phyloP scores from a whole-genome alignment of 2,329 filamentous ascomycete genomes.

The Polytolypa hystricis region DNA sequence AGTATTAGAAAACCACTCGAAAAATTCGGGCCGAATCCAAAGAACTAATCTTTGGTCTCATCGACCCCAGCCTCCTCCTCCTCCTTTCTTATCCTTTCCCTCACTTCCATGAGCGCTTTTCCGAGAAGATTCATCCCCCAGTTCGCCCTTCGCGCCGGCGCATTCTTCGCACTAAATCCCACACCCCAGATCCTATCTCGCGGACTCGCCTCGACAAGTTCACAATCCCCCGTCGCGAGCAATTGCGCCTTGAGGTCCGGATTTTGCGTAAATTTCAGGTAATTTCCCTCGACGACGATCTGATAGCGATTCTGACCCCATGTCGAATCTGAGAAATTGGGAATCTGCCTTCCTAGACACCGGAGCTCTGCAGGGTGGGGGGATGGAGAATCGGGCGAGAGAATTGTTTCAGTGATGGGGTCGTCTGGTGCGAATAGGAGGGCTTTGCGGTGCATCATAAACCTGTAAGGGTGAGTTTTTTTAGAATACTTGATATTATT shows the following conservation, averaged over 20 bases:
- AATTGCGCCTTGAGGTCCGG: conserved; percentile 17
- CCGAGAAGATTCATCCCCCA: conserved; percentile 26
- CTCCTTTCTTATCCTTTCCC: conserved; percentile 16
- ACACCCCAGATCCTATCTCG: conserved; percentile 26
- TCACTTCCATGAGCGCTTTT: conserved; percentile 24
- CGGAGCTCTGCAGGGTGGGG: conserved; percentile 16
- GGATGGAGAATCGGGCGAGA: conserved; percentile 14
- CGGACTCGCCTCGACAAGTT: conserved; percentile 26
- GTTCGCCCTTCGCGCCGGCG: conserved; percentile 16
- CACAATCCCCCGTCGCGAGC: conserved; percentile 20
- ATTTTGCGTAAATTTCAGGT: conserved; percentile 24
- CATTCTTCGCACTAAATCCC: conserved; percentile 22
- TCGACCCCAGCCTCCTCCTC: conserved; percentile 1
- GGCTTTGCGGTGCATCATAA: conserved; percentile 29
- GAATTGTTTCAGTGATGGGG: conserved; percentile 18
- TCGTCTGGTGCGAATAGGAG: conserved; percentile 20
- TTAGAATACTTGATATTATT: too few relatives aligned
- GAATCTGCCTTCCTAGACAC: conserved; percentile 21
- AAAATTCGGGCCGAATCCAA: too few relatives aligned
- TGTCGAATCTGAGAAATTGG: conserved; percentile 19
- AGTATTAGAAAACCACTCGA: neutral
- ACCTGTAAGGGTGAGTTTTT: conserved; percentile 7
- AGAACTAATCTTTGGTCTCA: neutral
- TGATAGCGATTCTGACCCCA: conserved; percentile 19
- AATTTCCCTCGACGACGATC: conserved; percentile 24